Conservation (phyloP, 768 basidiomycete genomes). For the Suillus bovinus region DNA sequence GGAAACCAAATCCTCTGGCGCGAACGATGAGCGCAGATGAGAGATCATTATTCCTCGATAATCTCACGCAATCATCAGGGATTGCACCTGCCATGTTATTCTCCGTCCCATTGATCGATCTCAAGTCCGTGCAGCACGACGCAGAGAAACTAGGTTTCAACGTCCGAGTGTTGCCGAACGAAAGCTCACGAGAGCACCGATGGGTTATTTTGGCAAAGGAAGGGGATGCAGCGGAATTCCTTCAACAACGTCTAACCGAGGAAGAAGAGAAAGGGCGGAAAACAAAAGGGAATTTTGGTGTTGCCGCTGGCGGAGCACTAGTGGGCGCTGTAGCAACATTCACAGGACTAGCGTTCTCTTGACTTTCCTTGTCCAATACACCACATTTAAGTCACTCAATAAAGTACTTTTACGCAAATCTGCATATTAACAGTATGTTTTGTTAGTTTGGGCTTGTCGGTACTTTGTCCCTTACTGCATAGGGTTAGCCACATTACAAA, state of each 20-base stretch:
- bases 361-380: not conserved
- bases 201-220: conserved; percentile 57
- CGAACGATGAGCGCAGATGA: conserved; percentile 54
- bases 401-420: not conserved
- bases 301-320: conserved; percentile 57
- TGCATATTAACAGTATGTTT: not conserved
- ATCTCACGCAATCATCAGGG: conserved; percentile 37
- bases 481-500: not conserved
- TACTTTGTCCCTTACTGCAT: not conserved
- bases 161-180: conserved; percentile 38
- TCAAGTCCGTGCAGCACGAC: conserved; percentile 39
- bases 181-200: conserved; percentile 35
- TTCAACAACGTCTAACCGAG: conserved; percentile 29
- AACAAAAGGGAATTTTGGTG: conserved; percentile 35
- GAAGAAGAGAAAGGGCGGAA: conserved; percentile 27
- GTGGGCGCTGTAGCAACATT: conserved; percentile 62
- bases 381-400: not conserved
- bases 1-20: conserved; percentile 33
- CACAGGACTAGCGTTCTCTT: conserved; percentile 57
- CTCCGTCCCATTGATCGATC: conserved; percentile 46
- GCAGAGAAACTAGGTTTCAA: conserved; percentile 47
- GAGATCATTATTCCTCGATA: conserved; percentile 50
- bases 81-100: conserved; percentile 49
- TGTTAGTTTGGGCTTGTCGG: not conserved
- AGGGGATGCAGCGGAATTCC: conserved; percentile 41